Base-by-base conservation (phyloP, 805 yeast species). In the Candida pini region DNA sequence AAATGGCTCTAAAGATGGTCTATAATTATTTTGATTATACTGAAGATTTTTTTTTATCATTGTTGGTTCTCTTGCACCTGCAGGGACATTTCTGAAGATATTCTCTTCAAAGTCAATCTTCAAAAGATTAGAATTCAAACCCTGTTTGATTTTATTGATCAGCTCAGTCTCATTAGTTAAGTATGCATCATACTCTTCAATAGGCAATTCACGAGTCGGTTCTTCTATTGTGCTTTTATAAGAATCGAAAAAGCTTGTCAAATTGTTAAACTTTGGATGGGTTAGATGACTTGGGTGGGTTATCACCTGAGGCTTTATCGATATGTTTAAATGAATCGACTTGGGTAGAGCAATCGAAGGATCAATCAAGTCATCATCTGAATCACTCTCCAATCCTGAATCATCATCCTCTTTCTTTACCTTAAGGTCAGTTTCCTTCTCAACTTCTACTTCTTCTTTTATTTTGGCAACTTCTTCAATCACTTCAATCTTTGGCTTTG, bases 261-360 rank as follows among this genome's bases (percentile, higher is more conserved):
- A 43, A 15, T 57, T 55, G 5, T 53, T 43, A 41, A 55, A 73
- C 33, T 64, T 49, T 1, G 83, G 79, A 6, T 55, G 49, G 0
- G 71, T 56, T 6, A 62, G 63, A 56, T 78, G 83, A 18, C 63
- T 58, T 6, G 89, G 88, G 46, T 81, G 80, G 0, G 82, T 69
- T 5, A 79, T 63, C 4, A 68, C 55, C 28, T 71, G 78, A 17
- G 62, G 58, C 7, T 75, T 75, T 18, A 61, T 55, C 10, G 53
- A 36, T 3, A 67, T 50, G 4, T 49, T 58, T 7, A 72, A 33
- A 9, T 48, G 59, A 2, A 68, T 35, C 17, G 35, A 35, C 17
- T 45, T 52, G 2, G 64, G 60, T 4, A 47, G 32, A 14, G 45
- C 53, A 6, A 22, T 6, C 9, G 41, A 30, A 13, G 36, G 35